These are phyloP conservation scores for Leishmania mexicana DNA, from an alignment of 208 protist genomes.

Conservation along the genomic window DNA sequence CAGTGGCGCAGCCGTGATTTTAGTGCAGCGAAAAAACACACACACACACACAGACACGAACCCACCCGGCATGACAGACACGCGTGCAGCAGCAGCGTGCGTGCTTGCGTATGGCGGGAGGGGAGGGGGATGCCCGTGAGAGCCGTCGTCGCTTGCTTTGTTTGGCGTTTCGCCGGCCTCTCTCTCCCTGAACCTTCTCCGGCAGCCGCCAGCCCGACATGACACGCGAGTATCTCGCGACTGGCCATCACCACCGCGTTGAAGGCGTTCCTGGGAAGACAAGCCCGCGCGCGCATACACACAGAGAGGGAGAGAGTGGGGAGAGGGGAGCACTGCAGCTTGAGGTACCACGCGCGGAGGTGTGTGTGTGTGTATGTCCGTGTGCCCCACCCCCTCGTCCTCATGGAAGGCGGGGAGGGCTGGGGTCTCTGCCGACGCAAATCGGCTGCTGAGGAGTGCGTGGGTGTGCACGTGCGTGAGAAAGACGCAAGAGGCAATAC, in stretches of 20 bases:
- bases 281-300: neutral
- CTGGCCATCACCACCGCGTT: neutral
- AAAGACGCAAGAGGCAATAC: too few relatives aligned
- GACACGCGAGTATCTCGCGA: too few relatives aligned
- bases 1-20: neutral
- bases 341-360: neutral
- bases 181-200: too few relatives aligned
- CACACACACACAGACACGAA: neutral
- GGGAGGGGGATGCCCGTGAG: neutral
- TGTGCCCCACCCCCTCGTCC: neutral
- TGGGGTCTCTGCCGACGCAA: too few relatives aligned
- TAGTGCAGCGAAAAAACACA: neutral
- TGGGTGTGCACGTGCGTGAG: neutral
- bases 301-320: neutral
- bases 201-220: too few relatives aligned
- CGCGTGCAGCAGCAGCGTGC: neutral
- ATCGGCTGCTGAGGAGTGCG: neutral
- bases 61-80: neutral
- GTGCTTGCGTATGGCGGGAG: neutral
- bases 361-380: neutral
- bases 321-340: neutral
- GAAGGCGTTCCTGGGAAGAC: neutral
- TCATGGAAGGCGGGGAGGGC: too few relatives aligned
- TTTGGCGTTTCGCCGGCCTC: too few relatives aligned
- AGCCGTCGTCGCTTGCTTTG: too few relatives aligned